Evolutionary conservation across 176 grass and related monocot genomes (phyloP).

Genomic region (barley (Hordeum vulgare)): DNA sequence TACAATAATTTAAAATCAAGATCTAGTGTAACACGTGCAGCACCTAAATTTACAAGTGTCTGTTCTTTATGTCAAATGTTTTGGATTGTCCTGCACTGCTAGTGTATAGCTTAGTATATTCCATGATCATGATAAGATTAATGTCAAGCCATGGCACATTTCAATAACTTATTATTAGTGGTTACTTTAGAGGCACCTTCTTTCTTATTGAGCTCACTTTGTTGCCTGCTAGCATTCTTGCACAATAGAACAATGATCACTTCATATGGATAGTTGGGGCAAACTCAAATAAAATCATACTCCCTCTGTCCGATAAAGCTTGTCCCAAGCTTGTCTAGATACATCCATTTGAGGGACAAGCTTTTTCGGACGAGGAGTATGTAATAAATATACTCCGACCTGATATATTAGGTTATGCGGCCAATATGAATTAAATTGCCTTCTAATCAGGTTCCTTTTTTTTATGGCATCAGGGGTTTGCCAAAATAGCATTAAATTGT

Average conservation of each 20-base stretch:
- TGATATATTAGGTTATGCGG: neutral
- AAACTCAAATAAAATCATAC: neutral
- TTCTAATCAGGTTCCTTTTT: neutral
- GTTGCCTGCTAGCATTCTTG: neutral
- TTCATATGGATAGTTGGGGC: neutral
- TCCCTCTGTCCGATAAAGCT: too few relatives aligned
- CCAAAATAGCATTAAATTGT: neutral
- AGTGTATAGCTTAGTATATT: conserved; percentile 1
- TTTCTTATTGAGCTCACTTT: neutral
- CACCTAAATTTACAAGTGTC: neutral
- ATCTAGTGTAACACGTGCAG: neutral
- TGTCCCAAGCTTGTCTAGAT: too few relatives aligned
- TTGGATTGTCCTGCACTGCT: neutral
- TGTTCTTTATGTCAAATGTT: conserved; percentile 1
- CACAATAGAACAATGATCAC: neutral
- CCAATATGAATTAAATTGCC: conserved; percentile 9
- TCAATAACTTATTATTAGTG: neutral
- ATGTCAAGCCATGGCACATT: conserved; percentile 5
- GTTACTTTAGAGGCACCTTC: neutral
- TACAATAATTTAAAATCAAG: neutral
- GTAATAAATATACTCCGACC: conserved; percentile 12
- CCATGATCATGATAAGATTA: conserved; percentile 1
- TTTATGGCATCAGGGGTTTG: neutral
- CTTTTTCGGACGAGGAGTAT: too few relatives aligned
- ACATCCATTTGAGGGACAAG: too few relatives aligned